Evolutionary conservation across 1,284 basidiomycete species (phyloP), one percentile per base, ranked within the genome.

Genomic region (Ustilago esculenta): DNA sequence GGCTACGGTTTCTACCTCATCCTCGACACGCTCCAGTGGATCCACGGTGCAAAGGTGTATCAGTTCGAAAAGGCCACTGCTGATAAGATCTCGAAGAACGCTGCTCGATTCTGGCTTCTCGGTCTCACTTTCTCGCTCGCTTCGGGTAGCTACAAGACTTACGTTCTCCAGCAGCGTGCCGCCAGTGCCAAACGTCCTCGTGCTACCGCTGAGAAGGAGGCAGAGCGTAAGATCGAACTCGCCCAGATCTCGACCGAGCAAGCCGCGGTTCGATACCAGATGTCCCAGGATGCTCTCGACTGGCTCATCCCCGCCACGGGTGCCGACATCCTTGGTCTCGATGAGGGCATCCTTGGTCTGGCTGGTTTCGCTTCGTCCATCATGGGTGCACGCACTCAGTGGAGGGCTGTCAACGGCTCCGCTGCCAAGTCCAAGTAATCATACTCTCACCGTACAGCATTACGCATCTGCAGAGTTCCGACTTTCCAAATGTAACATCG

Each of bases 91-190:
- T 84, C 87, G 65, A 90, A 88, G 81, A 86, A 88, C 32, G 89
- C 93, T 5, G 90, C 90, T 81, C 88, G 90, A 49, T 91, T 94
- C 84, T 99, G 95, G 95, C 85, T 97, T 37, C 86, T 89, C 10
- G 96, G 94, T 3, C 75, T 81, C 44, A 51, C 74, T 23, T 77
- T 77, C 60, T 75, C 68, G 35, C 72, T 79, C 20, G 53, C 76
- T 36, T 71, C 68, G 21, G 75, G 76, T 33, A 59, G 64, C 30
- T 80, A 80, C 77, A 80, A 79, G 75, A 75, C 72, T n/a, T 73
- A 79, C 51, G 74, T 70, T 12, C 70, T 82, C 7, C 52, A 70
- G 47, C 72, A 80, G 68, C 76, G 79, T 46, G 53, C 45, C 43
- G 58, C 52, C 40, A 37, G 61, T 36, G 56, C 64, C 35, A 46